Evolutionary conservation across 306 rosid species (phyloP).

Genomic region (Lathyrus sativus): DNA sequence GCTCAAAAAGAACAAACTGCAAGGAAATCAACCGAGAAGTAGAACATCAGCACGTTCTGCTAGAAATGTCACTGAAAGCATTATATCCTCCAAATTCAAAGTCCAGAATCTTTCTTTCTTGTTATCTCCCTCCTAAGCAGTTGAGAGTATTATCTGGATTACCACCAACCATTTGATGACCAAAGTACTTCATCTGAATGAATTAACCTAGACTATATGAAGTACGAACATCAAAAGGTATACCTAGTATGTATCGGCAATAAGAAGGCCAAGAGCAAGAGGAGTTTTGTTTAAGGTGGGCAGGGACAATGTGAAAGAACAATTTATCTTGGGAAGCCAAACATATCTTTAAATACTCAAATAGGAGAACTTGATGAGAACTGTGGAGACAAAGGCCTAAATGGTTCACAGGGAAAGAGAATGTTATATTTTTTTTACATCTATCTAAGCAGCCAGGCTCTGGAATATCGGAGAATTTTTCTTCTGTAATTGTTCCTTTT

Average conservation of each 20-base stretch:
- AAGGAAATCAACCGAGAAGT: background rate
- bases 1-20: background rate
- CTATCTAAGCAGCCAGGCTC: conserved; percentile 14
- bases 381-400: conserved; percentile 17
- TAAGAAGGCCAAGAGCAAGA: conserved; percentile 8
- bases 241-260: conserved; percentile 1
- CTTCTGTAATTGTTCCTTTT: conserved; percentile 3
- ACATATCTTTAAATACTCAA: background rate
- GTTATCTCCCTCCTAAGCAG: conserved; percentile 13
- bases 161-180: conserved; percentile 19
- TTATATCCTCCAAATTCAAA: conserved; percentile 26
- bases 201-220: conserved; percentile 25
- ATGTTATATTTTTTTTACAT: background rate
- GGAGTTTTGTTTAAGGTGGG: background rate
- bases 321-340: conserved; percentile 17
- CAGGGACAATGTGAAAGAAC: conserved; percentile 17
- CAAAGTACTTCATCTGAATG: conserved; percentile 15
- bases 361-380: conserved; percentile 5
- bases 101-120: conserved; percentile 25
- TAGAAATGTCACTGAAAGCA: conserved; percentile 20
- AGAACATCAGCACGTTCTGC: background rate
- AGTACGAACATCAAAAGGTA: conserved; percentile 29
- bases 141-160: conserved; percentile 29
- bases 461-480: background rate
- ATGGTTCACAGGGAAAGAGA: background rate